phyloP scores from a whole-genome alignment of 2,329 filamentous ascomycete genomes.

The Colletotrichum camelliae region DNA sequence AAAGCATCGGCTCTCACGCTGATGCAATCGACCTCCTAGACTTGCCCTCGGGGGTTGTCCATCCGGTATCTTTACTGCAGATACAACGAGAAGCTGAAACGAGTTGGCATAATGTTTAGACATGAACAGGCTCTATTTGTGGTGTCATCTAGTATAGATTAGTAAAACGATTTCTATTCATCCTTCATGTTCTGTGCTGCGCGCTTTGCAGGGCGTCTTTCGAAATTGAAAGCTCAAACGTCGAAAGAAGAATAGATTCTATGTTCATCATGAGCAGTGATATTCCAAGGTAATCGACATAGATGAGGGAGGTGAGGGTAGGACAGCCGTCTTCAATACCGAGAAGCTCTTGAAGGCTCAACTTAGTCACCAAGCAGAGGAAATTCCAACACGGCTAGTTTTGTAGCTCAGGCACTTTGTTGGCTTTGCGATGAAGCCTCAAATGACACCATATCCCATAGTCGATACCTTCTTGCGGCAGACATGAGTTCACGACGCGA shows the following conservation, averaged over 20 bases:
- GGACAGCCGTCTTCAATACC: background rate
- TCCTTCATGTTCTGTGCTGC: background rate
- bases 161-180: background rate
- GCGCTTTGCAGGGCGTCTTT: background rate
- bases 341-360: fast-evolving
- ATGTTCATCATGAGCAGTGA: no score
- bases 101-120: background rate
- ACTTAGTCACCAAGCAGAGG: background rate
- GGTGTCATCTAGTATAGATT: background rate
- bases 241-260: no score
- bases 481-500: background rate
- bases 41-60: background rate
- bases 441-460: background rate
- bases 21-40: background rate
- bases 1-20: background rate
- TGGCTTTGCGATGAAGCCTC: background rate
- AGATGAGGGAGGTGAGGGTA: no score
- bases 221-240: no score
- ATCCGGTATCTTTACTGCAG: background rate
- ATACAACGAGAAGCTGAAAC: background rate
- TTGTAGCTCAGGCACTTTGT: background rate
- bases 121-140: fast-evolving
- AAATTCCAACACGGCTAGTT: background rate
- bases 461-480: background rate
- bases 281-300: no score